phyloP scores from a whole-genome alignment of 176 grass and related monocot species.

The Carex parvula region DNA sequence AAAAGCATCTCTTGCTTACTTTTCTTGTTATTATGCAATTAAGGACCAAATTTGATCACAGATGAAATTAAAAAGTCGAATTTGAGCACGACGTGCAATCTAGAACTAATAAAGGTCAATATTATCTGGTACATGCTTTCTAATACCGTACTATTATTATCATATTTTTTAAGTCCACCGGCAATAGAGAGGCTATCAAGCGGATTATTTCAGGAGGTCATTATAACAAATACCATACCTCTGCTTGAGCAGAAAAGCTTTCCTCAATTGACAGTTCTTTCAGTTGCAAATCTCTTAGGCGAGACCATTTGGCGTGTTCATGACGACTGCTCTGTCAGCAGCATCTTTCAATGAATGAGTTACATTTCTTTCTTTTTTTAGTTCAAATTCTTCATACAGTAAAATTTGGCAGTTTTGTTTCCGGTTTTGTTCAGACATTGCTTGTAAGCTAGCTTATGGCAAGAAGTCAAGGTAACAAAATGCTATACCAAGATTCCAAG shows the following conservation, averaged over 20 bases:
- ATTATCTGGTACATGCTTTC: neutral
- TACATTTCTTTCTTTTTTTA: neutral
- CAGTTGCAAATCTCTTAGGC: constrained; percentile 69
- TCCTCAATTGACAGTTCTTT: constrained; percentile 69
- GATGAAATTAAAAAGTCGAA: neutral
- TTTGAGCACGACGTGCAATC: neutral
- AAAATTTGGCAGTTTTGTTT: neutral
- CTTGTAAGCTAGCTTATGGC: neutral
- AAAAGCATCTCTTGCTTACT: neutral
- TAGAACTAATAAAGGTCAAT: neutral
- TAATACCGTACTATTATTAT: neutral
- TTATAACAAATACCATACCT: constrained; percentile 71
- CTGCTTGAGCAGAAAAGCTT: constrained; percentile 45
- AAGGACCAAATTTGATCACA: neutral
- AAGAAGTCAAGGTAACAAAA: neutral
- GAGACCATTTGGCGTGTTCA: constrained; percentile 83
- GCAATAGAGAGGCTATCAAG: constrained; percentile 69
- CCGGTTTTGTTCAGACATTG: neutral
- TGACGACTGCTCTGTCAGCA: constrained; percentile 71
- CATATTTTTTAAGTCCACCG: constrained; percentile 40
- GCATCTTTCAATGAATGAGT: constrained; percentile 60
- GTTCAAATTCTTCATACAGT: neutral
- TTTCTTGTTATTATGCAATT: neutral
- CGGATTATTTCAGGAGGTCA: constrained; percentile 82
- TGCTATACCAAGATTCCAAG: neutral